A percentile compares a stretch with the other conserved stretches of the same genome.
phyloP scores from a whole-genome alignment of 2,329 filamentous ascomycete species.

The Colletotrichum spaethianum region DNA sequence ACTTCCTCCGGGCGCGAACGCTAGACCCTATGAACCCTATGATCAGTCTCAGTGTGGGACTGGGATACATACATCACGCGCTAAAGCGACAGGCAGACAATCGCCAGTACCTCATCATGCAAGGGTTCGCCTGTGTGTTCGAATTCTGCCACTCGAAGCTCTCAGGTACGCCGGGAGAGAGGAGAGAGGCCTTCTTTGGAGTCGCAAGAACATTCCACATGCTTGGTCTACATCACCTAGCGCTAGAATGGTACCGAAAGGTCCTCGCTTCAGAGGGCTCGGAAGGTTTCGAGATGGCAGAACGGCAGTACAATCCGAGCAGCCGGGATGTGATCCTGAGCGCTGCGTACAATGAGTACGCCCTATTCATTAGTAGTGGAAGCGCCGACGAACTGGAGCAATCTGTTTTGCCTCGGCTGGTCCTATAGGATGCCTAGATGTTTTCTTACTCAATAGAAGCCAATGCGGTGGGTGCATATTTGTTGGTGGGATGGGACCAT shows the following conservation, averaged over 20 bases:
- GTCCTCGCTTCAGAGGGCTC: slow-evolving; percentile 15
- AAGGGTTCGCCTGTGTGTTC: slow-evolving; percentile 86
- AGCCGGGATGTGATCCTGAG: slow-evolving; percentile 31
- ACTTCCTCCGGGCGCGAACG: slow-evolving; percentile 84
- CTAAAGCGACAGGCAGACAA: slow-evolving; percentile 93
- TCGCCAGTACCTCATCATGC: slow-evolving; percentile 87
- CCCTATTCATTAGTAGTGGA: slow-evolving; percentile 48
- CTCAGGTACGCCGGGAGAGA: slow-evolving; percentile 54
- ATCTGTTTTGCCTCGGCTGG: slow-evolving; percentile 23
- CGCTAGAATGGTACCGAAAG: slow-evolving; percentile 39
- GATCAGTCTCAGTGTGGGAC: slow-evolving; percentile 84
- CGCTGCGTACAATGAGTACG: slow-evolving; percentile 42
- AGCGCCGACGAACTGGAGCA: slow-evolving; percentile 27
- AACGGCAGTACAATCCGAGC: slow-evolving; percentile 8
- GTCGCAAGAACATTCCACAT: slow-evolving; percentile 80
- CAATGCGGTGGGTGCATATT: neutral
- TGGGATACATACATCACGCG: slow-evolving; percentile 89
- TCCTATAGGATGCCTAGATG: neutral
- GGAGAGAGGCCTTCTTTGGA: slow-evolving; percentile 87
- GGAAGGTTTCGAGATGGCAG: neutral
- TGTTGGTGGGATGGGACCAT: neutral
- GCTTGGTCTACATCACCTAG: slow-evolving; percentile 44
- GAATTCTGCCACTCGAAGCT: slow-evolving; percentile 77
- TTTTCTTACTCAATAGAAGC: neutral
- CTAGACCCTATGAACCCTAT: slow-evolving; percentile 83